Percentiles rank a stretch among this genome's conserved stretches.
Conservation (phyloP, 257 asterid species). For the Solanum ossicruentum region DNA sequence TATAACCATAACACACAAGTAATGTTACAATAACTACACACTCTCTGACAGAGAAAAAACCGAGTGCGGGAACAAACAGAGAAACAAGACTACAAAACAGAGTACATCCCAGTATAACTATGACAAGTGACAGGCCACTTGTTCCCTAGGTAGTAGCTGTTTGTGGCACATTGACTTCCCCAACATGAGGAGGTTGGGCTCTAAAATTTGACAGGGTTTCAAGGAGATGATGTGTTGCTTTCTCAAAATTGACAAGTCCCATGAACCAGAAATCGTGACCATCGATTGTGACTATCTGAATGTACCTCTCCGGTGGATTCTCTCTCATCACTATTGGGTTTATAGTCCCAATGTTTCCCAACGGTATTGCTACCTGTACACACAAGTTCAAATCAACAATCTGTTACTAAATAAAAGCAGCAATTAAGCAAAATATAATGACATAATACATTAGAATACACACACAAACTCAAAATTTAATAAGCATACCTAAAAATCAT, state of each 20-base stretch:
- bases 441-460: too few species aligned
- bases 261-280: constrained; percentile 83
- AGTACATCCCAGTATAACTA: not conserved
- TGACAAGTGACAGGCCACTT: not conserved
- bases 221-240: constrained; percentile 51
- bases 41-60: not conserved
- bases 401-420: not conserved
- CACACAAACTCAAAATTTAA: too few species aligned
- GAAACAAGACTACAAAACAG: not conserved
- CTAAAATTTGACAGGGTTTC: constrained; percentile 33
- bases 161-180: not conserved
- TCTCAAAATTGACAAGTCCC: constrained; percentile 77
- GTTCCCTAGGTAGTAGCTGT: not conserved
- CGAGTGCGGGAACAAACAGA: not conserved
- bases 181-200: not conserved
- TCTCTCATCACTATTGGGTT: constrained; percentile 41
- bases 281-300: constrained; percentile 44
- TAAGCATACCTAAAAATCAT: not conserved
- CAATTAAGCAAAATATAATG: too few species aligned
- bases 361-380: constrained; percentile 44
- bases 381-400: not conserved
- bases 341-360: constrained; percentile 41
- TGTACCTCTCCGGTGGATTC: constrained; percentile 50
- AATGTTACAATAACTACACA: not conserved
- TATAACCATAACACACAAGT: not conserved